A percentile compares a stretch with the other conserved stretches of the same genome.
phyloP scores from a whole-genome alignment of 192 early-diverging fungal genomes.

The Kickxella alabastrina region DNA sequence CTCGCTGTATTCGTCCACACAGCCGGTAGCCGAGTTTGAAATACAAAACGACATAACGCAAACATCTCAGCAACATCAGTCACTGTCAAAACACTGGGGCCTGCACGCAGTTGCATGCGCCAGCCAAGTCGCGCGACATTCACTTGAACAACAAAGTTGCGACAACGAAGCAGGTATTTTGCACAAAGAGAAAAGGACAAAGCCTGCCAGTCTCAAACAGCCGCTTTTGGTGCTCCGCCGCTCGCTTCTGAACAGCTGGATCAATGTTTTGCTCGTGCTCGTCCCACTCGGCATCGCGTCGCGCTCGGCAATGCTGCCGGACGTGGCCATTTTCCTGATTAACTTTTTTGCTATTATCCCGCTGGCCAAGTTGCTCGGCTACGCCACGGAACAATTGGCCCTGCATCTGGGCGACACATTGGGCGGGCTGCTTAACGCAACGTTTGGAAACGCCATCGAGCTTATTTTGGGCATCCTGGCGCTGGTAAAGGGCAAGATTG shows the following conservation, averaged over 20 bases:
- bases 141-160: constrained; percentile 12
- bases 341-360: constrained; percentile 93
- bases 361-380: constrained; percentile 75
- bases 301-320: constrained; percentile 58
- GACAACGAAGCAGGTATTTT: constrained; percentile 5
- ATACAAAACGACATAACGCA: constrained; percentile 1
- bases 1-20: constrained; percentile 6
- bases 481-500: constrained; percentile 67
- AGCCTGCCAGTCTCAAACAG: constrained; percentile 33
- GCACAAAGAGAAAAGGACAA: constrained; percentile 10
- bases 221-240: constrained; percentile 51
- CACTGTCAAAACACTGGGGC: constrained; percentile 46
- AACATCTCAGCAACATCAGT: no score
- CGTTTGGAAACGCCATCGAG: constrained; percentile 84
- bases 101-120: constrained; percentile 37
- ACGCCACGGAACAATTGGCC: constrained; percentile 74
- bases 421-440: constrained; percentile 80
- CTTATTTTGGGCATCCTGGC: constrained; percentile 81
- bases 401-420: constrained; percentile 59
- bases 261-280: constrained; percentile 73
- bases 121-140: constrained; percentile 35
- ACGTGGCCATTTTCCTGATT: constrained; percentile 67
- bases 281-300: constrained; percentile 76
- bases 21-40: not conserved
- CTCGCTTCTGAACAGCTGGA: constrained; percentile 55